Evolutionary conservation across 768 basidiomycete species (phyloP).

Genomic region (Hortiboletus campestris): DNA sequence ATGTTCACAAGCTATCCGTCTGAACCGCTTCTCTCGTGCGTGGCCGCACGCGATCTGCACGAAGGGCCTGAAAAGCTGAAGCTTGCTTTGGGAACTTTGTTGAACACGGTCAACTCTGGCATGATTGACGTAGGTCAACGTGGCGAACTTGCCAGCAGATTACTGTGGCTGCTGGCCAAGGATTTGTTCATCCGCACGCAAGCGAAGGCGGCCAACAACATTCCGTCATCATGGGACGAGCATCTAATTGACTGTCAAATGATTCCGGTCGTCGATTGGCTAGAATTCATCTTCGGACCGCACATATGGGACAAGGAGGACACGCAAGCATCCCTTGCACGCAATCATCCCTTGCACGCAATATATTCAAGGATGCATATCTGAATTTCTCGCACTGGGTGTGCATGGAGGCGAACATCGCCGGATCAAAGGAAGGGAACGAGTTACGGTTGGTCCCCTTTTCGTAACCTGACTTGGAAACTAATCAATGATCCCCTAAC

Average conservation of each 20-base stretch:
- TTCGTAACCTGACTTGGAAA: not conserved
- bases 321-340: not conserved
- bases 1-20: slow-evolving; percentile 18
- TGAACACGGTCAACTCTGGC: not conserved
- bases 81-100: not conserved
- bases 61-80: not conserved
- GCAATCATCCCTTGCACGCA: not conserved
- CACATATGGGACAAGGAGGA: not conserved
- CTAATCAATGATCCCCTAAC: not conserved
- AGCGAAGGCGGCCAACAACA: not conserved
- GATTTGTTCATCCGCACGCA: not conserved
- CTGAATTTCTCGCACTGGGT: slow-evolving; percentile 17
- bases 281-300: slow-evolving; percentile 11
- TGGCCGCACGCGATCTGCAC: slow-evolving; percentile 5
- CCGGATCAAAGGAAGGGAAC: not conserved
- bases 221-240: not conserved
- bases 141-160: slow-evolving; percentile 2
- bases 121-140: slow-evolving; percentile 7
- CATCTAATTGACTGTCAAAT: slow-evolving; percentile 11
- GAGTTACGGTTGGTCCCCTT: not conserved
- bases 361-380: slow-evolving; percentile 6
- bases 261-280: slow-evolving; percentile 9
- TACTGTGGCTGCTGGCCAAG: slow-evolving; percentile 5
- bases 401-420: slow-evolving; percentile 8
- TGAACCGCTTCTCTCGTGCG: slow-evolving; percentile 18